Percentiles rank a stretch among this genome's conserved stretches.
phyloP scores from a whole-genome alignment of 1,284 basidiomycete genomes.

The Cerioporus squamosus region DNA sequence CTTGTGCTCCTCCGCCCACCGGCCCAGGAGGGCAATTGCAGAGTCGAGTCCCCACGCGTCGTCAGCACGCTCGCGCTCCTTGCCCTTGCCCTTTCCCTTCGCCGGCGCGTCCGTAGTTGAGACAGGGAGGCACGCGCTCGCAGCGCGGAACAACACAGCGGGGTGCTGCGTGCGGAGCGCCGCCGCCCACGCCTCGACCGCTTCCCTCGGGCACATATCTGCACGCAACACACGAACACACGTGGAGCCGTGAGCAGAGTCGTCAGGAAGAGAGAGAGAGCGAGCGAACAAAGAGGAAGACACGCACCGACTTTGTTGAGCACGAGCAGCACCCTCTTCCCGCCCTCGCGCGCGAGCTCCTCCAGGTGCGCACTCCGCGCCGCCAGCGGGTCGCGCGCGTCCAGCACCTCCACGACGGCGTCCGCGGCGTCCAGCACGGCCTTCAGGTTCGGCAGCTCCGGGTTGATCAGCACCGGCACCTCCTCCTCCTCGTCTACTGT shows the following conservation, averaged over 20 bases:
- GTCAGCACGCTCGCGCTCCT: constrained; percentile 47
- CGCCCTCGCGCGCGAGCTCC: constrained; percentile 47
- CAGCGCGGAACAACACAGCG: constrained; percentile 83
- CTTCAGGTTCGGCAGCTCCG: constrained; percentile 67
- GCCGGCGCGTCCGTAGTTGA: constrained; percentile 34
- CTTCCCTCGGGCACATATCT: constrained; percentile 88
- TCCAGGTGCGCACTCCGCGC: constrained; percentile 73
- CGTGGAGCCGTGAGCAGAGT: constrained; percentile 12
- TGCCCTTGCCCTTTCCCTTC: constrained; percentile 40
- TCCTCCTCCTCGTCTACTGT: constrained; percentile 52
- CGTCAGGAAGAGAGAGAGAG: constrained; percentile 9
- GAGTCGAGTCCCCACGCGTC: constrained; percentile 65
- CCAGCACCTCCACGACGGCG: constrained; percentile 84
- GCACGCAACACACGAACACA: constrained; percentile 6
- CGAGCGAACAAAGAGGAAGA: neutral
- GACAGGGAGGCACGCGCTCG: constrained; percentile 63
- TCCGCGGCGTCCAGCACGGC: constrained; percentile 85
- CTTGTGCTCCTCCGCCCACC: constrained; percentile 51
- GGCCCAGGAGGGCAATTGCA: constrained; percentile 49
- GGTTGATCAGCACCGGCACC: constrained; percentile 67
- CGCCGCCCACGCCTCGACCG: constrained; percentile 77
- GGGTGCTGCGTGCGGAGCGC: constrained; percentile 72
- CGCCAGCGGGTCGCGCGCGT: constrained; percentile 83
- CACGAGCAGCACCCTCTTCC: constrained; percentile 67
- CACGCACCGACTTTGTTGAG: constrained; percentile 87